Evolutionary conservation across 306 rosid species (phyloP).

Genomic region (Biancaea sappan): DNA sequence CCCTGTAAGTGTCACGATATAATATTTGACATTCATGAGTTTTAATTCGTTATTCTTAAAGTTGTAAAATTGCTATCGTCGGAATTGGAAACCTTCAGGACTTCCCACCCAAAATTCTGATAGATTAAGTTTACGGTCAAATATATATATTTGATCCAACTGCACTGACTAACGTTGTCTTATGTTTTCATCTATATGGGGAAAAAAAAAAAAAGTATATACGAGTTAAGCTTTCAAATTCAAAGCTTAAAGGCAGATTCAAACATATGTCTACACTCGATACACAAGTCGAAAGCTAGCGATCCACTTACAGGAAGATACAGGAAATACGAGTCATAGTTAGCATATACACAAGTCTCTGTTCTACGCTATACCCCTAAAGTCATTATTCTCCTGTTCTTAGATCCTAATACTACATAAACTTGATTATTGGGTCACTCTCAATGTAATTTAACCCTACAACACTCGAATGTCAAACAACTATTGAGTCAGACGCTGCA

Average conservation of each 20-base stretch:
- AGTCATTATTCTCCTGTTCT: slow-evolving; percentile 27
- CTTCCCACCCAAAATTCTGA: neutral
- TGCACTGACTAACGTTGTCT: neutral
- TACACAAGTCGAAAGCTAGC: too few species aligned
- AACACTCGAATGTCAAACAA: neutral
- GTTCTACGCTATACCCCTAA: slow-evolving; percentile 7
- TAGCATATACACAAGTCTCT: neutral
- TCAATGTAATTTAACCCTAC: neutral
- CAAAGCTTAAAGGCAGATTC: slow-evolving; percentile 20
- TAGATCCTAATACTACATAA: neutral
- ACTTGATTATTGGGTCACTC: neutral
- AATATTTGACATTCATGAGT: neutral
- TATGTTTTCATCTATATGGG: neutral
- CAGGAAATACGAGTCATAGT: neutral
- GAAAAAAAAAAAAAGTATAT: too few species aligned
- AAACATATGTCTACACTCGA: neutral
- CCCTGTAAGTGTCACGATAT: too few species aligned
- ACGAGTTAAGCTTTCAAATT: neutral
- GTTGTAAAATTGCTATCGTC: neutral
- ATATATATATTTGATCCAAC: too few species aligned
- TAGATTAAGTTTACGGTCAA: neutral
- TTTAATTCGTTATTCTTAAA: neutral
- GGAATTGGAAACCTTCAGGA: neutral
- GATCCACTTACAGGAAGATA: neutral
- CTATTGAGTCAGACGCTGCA: slow-evolving; percentile 19